Conservation (phyloP, 371 early-diverging fungal species). For the Saksenaea oblongispora region DNA sequence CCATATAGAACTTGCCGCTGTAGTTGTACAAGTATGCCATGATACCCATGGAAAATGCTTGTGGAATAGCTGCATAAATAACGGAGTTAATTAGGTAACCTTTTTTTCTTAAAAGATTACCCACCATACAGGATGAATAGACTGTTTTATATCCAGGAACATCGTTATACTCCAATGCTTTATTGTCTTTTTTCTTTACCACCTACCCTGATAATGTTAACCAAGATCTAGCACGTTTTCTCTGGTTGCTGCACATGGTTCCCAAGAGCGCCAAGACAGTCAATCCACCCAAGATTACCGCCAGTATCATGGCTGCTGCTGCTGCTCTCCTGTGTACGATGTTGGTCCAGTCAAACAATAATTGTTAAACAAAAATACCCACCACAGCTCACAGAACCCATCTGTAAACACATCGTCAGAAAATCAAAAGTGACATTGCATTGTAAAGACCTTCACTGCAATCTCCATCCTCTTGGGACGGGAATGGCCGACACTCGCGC, state of each 20-base stretch:
- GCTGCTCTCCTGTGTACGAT: slow-evolving; percentile 34
- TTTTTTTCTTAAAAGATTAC: background rate
- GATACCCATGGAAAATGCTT: slow-evolving; percentile 45
- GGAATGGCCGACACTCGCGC: slow-evolving; percentile 49
- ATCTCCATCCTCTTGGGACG: slow-evolving; percentile 43
- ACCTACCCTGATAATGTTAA: slow-evolving; percentile 39
- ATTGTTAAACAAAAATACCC: background rate
- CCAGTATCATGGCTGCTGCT: slow-evolving; percentile 44
- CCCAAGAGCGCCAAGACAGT: slow-evolving; percentile 35
- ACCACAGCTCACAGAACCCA: slow-evolving; percentile 54
- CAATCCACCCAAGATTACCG: slow-evolving; percentile 42
- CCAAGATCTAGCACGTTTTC: slow-evolving; percentile 47
- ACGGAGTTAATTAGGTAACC: slow-evolving; percentile 6
- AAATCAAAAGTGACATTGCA: background rate
- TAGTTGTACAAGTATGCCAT: slow-evolving; percentile 50
- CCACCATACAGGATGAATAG: slow-evolving; percentile 30
- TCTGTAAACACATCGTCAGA: slow-evolving; percentile 22
- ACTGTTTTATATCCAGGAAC: slow-evolving; percentile 9
- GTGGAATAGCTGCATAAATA: slow-evolving; percentile 28
- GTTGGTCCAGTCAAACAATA: background rate
- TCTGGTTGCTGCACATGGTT: slow-evolving; percentile 43
- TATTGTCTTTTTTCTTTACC: background rate
- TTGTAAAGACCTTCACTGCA: slow-evolving; percentile 39
- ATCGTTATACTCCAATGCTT: background rate
- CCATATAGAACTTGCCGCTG: slow-evolving; percentile 46